phyloP scores from a whole-genome alignment of 345 rosid species.

The Cardamine occulta region DNA sequence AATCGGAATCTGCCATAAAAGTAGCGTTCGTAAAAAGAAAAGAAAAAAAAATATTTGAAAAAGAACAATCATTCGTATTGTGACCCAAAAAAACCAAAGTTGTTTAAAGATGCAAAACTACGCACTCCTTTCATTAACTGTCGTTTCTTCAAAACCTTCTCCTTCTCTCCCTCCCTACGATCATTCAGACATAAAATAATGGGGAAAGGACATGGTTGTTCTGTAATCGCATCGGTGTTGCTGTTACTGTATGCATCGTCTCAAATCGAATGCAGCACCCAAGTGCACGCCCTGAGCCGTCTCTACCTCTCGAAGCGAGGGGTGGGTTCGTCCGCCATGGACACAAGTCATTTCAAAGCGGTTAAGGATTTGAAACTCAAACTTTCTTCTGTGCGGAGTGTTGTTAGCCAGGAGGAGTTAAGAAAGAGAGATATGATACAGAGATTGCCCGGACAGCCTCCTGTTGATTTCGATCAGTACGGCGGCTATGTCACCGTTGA shows the following conservation, averaged over 20 bases:
- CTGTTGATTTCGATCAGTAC: slow-evolving; percentile 55
- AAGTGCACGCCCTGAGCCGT: slow-evolving; percentile 45
- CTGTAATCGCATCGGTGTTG: slow-evolving; percentile 14
- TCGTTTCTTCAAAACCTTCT: slow-evolving; percentile 27
- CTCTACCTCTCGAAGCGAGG: slow-evolving; percentile 40
- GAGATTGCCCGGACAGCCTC: slow-evolving; percentile 71
- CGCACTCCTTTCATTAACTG: slow-evolving; percentile 20
- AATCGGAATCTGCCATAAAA: neutral
- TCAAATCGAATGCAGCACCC: slow-evolving; percentile 34
- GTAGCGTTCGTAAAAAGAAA: no score
- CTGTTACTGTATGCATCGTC: slow-evolving; percentile 10
- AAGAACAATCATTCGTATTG: slow-evolving; percentile 37
- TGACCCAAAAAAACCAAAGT: slow-evolving; percentile 3
- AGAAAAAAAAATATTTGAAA: neutral
- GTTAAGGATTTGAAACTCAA: slow-evolving; percentile 38
- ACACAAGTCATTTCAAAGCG: slow-evolving; percentile 37
- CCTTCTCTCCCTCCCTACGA: neutral
- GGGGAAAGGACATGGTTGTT: slow-evolving; percentile 25
- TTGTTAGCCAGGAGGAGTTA: slow-evolving; percentile 2
- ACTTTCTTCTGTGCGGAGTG: slow-evolving; percentile 13
- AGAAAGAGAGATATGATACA: slow-evolving; percentile 61
- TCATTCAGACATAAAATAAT: slow-evolving; percentile 11
- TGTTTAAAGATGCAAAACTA: slow-evolving; percentile 30
- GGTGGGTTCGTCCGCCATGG: slow-evolving; percentile 35
- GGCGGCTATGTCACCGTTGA: slow-evolving; percentile 74